A percentile compares a stretch with the other conserved stretches of the same genome.
phyloP scores from a whole-genome alignment of 768 basidiomycete species.

The Auriscalpium orientale region DNA sequence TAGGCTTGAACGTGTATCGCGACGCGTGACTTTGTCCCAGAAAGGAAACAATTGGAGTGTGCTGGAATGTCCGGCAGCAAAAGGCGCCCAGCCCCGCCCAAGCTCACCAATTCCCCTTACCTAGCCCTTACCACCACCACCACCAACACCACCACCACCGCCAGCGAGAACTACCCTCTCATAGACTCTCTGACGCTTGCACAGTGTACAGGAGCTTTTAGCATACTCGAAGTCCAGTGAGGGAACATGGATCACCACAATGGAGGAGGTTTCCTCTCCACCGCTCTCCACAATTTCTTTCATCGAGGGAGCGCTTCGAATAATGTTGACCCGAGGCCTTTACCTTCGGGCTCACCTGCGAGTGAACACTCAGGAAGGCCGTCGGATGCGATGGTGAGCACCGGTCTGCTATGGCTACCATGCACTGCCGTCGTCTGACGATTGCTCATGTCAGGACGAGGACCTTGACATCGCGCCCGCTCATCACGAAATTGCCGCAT shows the following conservation, averaged over 20 bases:
- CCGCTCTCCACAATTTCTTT: slow-evolving; percentile 2
- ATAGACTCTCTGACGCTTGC: too few relatives aligned
- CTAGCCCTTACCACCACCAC: too few relatives aligned
- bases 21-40: too few relatives aligned
- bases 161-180: too few relatives aligned
- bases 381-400: not conserved
- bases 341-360: not conserved
- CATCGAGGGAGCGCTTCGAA: slow-evolving; percentile 1
- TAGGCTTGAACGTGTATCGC: too few relatives aligned
- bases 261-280: not conserved
- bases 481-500: not conserved
- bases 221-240: not conserved
- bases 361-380: not conserved
- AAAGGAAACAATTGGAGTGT: too few relatives aligned
- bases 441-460: not conserved
- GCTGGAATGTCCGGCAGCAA: too few relatives aligned
- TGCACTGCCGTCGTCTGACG: not conserved
- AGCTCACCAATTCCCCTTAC: too few relatives aligned
- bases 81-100: too few relatives aligned
- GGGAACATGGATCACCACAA: slow-evolving; percentile 5
- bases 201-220: too few relatives aligned
- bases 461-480: not conserved
- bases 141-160: too few relatives aligned
- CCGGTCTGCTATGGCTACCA: not conserved
- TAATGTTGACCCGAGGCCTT: not conserved